Percentiles rank a stretch among this genome's conserved stretches.
These are phyloP conservation scores for Thielaviopsis euricoi DNA, from an alignment of 2,329 filamentous ascomycete species.

Conservation along the genomic window DNA sequence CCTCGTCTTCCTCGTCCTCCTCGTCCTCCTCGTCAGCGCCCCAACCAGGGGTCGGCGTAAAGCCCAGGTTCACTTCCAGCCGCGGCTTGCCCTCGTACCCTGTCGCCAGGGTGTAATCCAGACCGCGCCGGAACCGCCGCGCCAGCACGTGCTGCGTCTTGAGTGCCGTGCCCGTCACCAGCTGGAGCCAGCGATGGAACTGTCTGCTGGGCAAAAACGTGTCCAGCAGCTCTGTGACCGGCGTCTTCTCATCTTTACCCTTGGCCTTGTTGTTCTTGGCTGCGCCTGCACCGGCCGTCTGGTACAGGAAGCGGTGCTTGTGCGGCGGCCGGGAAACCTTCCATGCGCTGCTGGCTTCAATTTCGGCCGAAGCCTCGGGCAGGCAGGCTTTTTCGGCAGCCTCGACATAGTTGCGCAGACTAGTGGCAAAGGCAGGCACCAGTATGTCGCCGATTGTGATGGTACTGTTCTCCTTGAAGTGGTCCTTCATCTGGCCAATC, in stretches of 20 bases:
- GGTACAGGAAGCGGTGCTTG: constrained; percentile 85
- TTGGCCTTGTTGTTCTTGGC: constrained; percentile 19
- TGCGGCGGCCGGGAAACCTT: constrained; percentile 74
- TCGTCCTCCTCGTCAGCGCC: constrained; percentile 49
- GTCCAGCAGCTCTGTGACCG: constrained; percentile 64
- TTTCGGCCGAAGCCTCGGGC: constrained; percentile 32
- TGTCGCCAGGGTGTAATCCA: constrained; percentile 87
- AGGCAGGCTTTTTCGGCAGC: constrained; percentile 38
- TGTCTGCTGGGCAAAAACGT: constrained; percentile 67
- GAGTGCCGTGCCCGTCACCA: constrained; percentile 61
- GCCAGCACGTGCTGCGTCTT: constrained; percentile 64
- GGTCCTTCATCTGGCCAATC: constrained; percentile 61
- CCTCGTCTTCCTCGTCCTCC: constrained; percentile 29
- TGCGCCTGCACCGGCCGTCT: constrained; percentile 27
- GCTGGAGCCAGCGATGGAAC: constrained; percentile 78
- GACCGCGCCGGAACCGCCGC: constrained; percentile 68
- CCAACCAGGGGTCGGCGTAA: constrained; percentile 79
- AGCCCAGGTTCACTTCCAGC: constrained; percentile 70
- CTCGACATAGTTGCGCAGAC: constrained; percentile 55
- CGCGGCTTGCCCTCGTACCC: constrained; percentile 63
- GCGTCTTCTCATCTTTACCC: constrained; percentile 21
- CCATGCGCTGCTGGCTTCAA: constrained; percentile 47
- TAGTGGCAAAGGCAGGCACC: constrained; percentile 56
- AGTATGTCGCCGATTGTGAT: constrained; percentile 70
- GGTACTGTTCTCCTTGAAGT: constrained; percentile 69